A percentile compares a stretch with the other conserved stretches of the same genome.
Conservation (phyloP, 257 asterid genomes). For the Solanum tarapatanum region DNA sequence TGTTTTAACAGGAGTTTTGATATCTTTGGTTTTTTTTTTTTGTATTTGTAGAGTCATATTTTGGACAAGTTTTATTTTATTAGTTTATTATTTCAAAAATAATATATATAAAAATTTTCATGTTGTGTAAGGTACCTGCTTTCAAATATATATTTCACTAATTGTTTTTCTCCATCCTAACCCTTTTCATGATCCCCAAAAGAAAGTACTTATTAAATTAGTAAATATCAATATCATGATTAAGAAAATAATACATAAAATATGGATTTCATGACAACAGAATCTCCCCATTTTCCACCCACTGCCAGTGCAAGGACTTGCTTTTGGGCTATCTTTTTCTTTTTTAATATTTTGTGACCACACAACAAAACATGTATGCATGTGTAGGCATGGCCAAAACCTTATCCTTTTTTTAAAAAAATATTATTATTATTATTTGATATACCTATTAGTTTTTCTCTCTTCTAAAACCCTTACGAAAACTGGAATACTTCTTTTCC, state of each 20-base stretch:
- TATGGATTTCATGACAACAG: background rate
- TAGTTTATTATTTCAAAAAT: background rate
- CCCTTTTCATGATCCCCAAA: background rate
- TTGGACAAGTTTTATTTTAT: background rate
- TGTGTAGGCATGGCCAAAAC: conserved; percentile 13
- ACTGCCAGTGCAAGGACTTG: background rate
- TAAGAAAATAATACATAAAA: too few species aligned
- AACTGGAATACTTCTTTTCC: background rate
- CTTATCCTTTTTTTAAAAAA: background rate
- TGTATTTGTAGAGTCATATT: background rate
- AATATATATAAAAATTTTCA: background rate
- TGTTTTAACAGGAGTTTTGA: background rate
- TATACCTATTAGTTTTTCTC: background rate
- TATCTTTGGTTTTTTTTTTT: background rate
- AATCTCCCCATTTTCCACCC: background rate
- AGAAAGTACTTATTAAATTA: background rate
- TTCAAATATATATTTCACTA: background rate
- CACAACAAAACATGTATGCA: background rate
- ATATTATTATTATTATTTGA: background rate
- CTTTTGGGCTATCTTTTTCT: background rate
- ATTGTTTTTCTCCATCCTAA: background rate
- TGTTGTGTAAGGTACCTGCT: background rate
- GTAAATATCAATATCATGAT: background rate
- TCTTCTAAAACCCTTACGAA: background rate
- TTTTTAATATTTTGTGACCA: background rate